Evolutionary conservation across 1,139 yeast genomes (phyloP).

Genomic region (Hemisphaericaspora subhashii): DNA sequence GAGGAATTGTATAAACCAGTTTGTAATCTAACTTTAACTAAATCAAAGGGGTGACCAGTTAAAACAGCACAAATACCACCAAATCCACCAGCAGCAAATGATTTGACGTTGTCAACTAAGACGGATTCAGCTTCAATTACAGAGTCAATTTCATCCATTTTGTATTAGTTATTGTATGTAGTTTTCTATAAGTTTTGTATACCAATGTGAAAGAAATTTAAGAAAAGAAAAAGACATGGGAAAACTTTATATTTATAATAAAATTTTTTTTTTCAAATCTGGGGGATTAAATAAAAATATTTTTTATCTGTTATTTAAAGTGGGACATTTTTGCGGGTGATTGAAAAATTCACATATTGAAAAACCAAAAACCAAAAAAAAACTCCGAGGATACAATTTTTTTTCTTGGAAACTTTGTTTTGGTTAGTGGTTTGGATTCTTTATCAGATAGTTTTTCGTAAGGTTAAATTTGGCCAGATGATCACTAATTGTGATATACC

Average conservation of each 20-base stretch:
- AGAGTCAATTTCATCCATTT: conserved; percentile 51
- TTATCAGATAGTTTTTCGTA: too few species aligned
- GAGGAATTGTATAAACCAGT: conserved; percentile 66
- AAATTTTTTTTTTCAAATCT: neutral
- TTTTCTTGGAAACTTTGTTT: neutral
- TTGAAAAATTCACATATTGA: neutral
- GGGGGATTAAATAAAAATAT: neutral
- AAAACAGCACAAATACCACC: conserved; percentile 52
- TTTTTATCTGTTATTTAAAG: too few species aligned
- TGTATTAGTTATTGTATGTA: neutral
- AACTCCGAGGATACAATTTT: neutral
- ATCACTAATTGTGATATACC: too few species aligned
- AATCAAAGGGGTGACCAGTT: conserved; percentile 95
- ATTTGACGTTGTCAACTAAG: conserved; percentile 58
- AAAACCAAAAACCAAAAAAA: neutral
- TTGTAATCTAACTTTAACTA: conserved; percentile 89
- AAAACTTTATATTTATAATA: neutral
- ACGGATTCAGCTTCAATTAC: conserved; percentile 16
- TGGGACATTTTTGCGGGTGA: conserved; percentile 4
- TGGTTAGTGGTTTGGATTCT: too few species aligned
- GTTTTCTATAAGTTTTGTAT: neutral
- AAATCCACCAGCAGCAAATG: conserved; percentile 86
- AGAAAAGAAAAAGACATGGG: neutral
- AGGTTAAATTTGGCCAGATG: too few species aligned
- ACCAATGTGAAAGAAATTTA: neutral